Conservation (phyloP, 2,329 filamentous ascomycete species). For the Alternaria sp. region DNA sequence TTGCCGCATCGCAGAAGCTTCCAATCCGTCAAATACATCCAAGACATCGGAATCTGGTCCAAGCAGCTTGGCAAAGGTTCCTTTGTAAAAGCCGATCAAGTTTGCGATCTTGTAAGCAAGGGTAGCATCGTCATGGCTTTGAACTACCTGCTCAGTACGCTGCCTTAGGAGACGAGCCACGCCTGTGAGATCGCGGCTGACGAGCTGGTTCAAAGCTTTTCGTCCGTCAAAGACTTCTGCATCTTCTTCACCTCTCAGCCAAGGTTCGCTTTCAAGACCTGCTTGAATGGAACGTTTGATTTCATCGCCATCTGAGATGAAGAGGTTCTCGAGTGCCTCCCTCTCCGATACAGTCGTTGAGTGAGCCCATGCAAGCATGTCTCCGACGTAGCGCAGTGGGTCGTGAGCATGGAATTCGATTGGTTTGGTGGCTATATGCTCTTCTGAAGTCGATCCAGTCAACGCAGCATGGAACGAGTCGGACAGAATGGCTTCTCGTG, state of each 20-base stretch:
- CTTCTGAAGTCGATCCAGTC: slow-evolving; percentile 72
- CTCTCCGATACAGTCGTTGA: slow-evolving; percentile 92
- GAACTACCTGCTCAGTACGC: slow-evolving; percentile 88
- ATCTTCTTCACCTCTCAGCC: slow-evolving; percentile 68
- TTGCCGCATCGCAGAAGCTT: slow-evolving; percentile 79
- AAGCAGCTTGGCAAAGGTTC: slow-evolving; percentile 83
- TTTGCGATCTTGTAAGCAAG: slow-evolving; percentile 90
- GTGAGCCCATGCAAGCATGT: slow-evolving; percentile 98
- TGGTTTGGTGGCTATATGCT: slow-evolving; percentile 72
- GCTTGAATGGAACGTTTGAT: slow-evolving; percentile 83
- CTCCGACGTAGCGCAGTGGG: slow-evolving; percentile 87
- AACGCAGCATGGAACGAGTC: slow-evolving; percentile 89
- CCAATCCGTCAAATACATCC: slow-evolving; percentile 71
- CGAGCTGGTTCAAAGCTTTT: slow-evolving; percentile 82
- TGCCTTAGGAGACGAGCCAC: slow-evolving; percentile 87
- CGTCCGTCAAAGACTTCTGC: slow-evolving; percentile 76
- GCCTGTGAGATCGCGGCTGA: slow-evolving; percentile 83
- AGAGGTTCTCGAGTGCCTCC: slow-evolving; percentile 89
- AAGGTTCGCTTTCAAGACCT: slow-evolving; percentile 82
- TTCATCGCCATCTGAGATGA: slow-evolving; percentile 88
- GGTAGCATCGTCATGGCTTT: slow-evolving; percentile 89
- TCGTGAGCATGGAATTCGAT: slow-evolving; percentile 96
- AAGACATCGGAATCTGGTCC: slow-evolving; percentile 73
- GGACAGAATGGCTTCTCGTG: slow-evolving; percentile 83
- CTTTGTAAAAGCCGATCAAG: slow-evolving; percentile 85